Evolutionary conservation across 495 filamentous ascomycete species (phyloP).

Genomic region (Aspergillus bertholletiae): DNA sequence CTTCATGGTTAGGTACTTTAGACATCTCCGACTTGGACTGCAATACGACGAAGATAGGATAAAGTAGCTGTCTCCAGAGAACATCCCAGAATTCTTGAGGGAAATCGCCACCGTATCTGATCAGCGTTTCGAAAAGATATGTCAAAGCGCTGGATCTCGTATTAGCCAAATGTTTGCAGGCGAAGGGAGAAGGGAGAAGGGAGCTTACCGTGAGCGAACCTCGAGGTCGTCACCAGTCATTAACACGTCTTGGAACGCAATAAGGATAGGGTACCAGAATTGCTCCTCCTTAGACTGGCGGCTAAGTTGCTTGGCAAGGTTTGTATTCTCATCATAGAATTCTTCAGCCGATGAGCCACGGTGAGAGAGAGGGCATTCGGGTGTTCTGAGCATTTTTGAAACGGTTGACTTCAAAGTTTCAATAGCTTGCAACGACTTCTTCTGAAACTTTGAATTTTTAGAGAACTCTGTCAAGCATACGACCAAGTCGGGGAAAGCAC

Average conservation of each 20-base stretch:
- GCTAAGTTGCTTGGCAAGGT: conserved; percentile 46
- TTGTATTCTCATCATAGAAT: conserved; percentile 44
- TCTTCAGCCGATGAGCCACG: conserved; percentile 37
- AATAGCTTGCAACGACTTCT: conserved; percentile 95
- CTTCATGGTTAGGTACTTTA: conserved; percentile 89
- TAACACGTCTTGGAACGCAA: conserved; percentile 96
- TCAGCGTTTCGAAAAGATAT: conserved; percentile 92
- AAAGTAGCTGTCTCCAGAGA: conserved; percentile 92
- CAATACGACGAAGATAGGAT: conserved; percentile 96
- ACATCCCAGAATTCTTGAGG: conserved; percentile 97
- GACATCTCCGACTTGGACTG: conserved; percentile 94
- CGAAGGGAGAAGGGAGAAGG: not conserved
- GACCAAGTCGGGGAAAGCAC: conserved; percentile 92
- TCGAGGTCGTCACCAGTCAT: conserved; percentile 99
- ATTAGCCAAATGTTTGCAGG: conserved; percentile 6
- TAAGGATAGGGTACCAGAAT: conserved; percentile 97
- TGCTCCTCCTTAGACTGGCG: conserved; percentile 83
- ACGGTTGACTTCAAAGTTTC: conserved; percentile 90
- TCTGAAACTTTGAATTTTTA: conserved; percentile 96
- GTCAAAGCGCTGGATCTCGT: conserved; percentile 65
- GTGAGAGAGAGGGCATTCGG: conserved; percentile 86
- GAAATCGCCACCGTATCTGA: conserved; percentile 86
- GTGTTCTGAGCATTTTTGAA: conserved; percentile 89
- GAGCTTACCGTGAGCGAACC: conserved; percentile 65
- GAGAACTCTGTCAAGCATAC: conserved; percentile 97